These are phyloP conservation scores for Begonia masoniana DNA, from an alignment of 306 rosid genomes.

Conservation along the genomic window DNA sequence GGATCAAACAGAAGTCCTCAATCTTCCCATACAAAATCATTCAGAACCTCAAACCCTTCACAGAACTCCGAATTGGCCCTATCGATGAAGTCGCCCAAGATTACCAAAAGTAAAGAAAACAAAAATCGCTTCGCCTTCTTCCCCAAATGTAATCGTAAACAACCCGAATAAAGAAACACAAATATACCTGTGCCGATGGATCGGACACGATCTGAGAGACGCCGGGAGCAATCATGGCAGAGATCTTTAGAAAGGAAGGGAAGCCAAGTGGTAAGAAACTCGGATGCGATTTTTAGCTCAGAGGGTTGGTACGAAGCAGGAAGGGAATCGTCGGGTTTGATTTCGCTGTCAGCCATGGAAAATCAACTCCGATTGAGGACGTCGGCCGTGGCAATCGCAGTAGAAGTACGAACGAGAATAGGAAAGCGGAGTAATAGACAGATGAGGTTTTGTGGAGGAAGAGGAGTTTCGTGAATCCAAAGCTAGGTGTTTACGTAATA, in stretches of 20 bases:
- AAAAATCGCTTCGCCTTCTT: background rate
- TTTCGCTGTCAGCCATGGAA: slow-evolving; percentile 27
- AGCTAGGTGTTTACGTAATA: too few species aligned
- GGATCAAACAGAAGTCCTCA: too few species aligned
- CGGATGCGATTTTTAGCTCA: slow-evolving; percentile 76
- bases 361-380: background rate
- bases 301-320: slow-evolving; percentile 48
- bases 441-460: too few species aligned
- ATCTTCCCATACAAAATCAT: background rate
- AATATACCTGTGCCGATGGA: slow-evolving; percentile 52
- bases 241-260: slow-evolving; percentile 87
- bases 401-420: too few species aligned
- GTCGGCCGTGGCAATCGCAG: too few species aligned
- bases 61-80: background rate
- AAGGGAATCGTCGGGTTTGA: slow-evolving; percentile 31
- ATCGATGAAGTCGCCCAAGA: background rate
- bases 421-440: too few species aligned
- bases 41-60: background rate
- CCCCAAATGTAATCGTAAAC: background rate
- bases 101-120: background rate
- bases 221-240: slow-evolving; percentile 43
- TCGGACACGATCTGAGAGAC: slow-evolving; percentile 61
- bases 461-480: too few species aligned
- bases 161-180: background rate
- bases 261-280: slow-evolving; percentile 74